Evolutionary conservation across 768 basidiomycete genomes (phyloP), one percentile per base, ranked within the genome.

Genomic region (Dentipellis fragilis): DNA sequence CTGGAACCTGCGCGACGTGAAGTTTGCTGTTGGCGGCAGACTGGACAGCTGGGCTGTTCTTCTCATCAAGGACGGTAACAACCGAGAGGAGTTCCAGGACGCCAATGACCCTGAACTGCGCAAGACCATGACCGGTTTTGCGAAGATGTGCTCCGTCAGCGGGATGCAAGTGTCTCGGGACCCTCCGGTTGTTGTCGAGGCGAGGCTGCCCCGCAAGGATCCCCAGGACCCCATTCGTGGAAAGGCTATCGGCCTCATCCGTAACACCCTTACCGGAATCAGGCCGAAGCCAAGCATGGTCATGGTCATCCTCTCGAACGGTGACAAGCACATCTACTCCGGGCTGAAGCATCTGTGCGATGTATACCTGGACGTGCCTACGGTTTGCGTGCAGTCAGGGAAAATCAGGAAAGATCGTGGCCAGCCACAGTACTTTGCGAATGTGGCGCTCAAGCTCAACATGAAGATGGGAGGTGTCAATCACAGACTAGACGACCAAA

Each of bases 371-470:
- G 77, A 75, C 49, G 73, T 73, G 6, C 62, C 80, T 10, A 87
- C 84, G 12, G 81, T 90, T 4, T 92, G 89, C 59, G 85, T 86
- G 11, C 88, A 89, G 55, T 72, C 81, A 1, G 68, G 71, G 29
- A 91, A 89, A 68, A 79, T 92, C 62, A 75, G 82, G 58, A 89
- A 82, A 66, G 77, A 83, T 54, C 80, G 68, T 59, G 83, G 82
- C 4, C 71, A 72, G 62, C 59, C 68, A 11, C 79, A 80, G 54
- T 80, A 81, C 59, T 77, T 71, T 57, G 80, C 80, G 47, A 80
- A 79, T 52, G 78, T 81, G 36, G 79, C 78, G 0, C 61, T 80
- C 12, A 81, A 80, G 63, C 64, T 80, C 17, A 80, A 80, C 63
- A 76, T 76, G 69, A 80, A 80, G 61, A 62, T 79, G 55, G 80